Conservation (phyloP, 1,284 basidiomycete species). For the Boletus smithii region DNA sequence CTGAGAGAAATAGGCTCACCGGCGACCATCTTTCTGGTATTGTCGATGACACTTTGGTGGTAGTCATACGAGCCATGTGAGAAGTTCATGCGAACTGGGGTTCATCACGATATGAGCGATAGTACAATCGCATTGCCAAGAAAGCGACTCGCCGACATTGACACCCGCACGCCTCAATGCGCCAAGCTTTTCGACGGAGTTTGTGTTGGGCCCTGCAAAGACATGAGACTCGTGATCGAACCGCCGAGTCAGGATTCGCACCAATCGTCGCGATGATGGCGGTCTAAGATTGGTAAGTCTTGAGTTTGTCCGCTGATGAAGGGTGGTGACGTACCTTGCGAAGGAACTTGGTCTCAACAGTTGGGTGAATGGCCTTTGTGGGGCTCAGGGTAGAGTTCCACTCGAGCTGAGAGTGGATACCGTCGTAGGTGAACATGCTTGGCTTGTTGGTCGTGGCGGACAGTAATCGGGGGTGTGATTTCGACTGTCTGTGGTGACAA, state of each 20-base stretch:
- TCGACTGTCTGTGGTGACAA: slow-evolving; percentile 10
- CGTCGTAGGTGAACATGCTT: slow-evolving; percentile 50
- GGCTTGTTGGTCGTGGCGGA: slow-evolving; percentile 16
- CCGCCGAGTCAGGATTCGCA: slow-evolving; percentile 32
- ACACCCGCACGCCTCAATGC: slow-evolving; percentile 86
- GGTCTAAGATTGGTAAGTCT: slow-evolving; percentile 54
- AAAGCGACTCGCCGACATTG: slow-evolving; percentile 78
- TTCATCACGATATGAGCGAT: slow-evolving; percentile 12
- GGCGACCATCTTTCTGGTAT: slow-evolving; percentile 82
- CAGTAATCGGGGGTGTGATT: slow-evolving; percentile 10
- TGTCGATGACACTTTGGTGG: slow-evolving; percentile 97
- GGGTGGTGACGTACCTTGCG: slow-evolving; percentile 66
- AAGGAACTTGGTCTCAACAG: slow-evolving; percentile 76
- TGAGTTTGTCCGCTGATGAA: not conserved
- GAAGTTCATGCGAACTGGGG: slow-evolving; percentile 94
- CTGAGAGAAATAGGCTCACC: slow-evolving; percentile 42
- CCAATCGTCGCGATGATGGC: slow-evolving; percentile 97
- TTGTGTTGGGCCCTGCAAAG: slow-evolving; percentile 80
- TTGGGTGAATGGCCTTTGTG: slow-evolving; percentile 60
- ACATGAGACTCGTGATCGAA: slow-evolving; percentile 14
- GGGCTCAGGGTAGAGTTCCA: slow-evolving; percentile 86
- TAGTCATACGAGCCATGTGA: slow-evolving; percentile 96
- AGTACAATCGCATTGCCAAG: slow-evolving; percentile 1
- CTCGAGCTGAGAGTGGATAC: slow-evolving; percentile 79
- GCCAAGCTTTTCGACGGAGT: slow-evolving; percentile 80